Conservation (phyloP, 768 basidiomycete genomes). For the Peribolospora baueri region DNA sequence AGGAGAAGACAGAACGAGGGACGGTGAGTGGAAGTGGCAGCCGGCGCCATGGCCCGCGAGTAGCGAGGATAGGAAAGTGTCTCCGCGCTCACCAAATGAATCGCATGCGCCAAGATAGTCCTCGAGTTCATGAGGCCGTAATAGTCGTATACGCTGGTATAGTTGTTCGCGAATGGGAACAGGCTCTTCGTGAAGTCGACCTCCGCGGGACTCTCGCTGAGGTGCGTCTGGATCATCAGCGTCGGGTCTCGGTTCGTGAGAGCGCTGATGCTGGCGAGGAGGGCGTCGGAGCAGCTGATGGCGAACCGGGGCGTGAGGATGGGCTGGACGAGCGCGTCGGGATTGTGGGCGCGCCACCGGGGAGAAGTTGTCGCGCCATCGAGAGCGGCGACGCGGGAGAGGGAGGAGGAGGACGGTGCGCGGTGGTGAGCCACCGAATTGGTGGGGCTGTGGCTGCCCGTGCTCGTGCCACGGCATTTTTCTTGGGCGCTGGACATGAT, state of each 20-base stretch:
- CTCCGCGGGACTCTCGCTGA: slow-evolving; percentile 61
- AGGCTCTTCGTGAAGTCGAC: slow-evolving; percentile 36
- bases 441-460: no score
- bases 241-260: slow-evolving; percentile 29
- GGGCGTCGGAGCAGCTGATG: slow-evolving; percentile 53
- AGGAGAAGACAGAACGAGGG: no score
- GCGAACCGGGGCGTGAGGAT: slow-evolving; percentile 92
- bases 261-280: slow-evolving; percentile 37
- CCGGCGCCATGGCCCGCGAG: no score
- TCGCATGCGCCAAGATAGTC: slow-evolving; percentile 70
- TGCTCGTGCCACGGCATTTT: no score
- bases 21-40: no score
- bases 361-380: background rate
- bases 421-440: background rate
- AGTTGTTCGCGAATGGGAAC: slow-evolving; percentile 40
- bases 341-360: background rate
- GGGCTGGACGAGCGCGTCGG: slow-evolving; percentile 45
- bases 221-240: slow-evolving; percentile 73
- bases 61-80: no score
- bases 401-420: background rate
- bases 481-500: no score
- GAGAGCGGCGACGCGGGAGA: background rate
- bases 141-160: slow-evolving; percentile 55
- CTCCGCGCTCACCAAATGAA: slow-evolving; percentile 29
- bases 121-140: slow-evolving; percentile 48